phyloP scores from a whole-genome alignment of 139 green algal genomes.

The Chlorella sp. region DNA sequence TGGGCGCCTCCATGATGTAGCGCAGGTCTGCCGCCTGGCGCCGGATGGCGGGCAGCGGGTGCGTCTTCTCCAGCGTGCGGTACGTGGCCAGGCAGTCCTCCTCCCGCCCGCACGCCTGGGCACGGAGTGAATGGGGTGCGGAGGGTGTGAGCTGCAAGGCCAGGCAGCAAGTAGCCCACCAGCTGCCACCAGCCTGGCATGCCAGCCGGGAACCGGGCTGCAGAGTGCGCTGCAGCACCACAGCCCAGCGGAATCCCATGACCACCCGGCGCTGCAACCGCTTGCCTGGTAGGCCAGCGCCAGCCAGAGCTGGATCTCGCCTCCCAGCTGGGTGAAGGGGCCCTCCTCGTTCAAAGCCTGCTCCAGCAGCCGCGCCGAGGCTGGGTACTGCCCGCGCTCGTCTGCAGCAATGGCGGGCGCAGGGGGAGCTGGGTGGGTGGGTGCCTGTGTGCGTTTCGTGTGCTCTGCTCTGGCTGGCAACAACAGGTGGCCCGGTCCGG shows the following conservation, averaged over 20 bases:
- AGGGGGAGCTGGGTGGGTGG: no score
- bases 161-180: no score
- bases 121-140: neutral
- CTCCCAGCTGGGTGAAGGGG: slow-evolving; percentile 65
- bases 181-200: no score
- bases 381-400: slow-evolving; percentile 68
- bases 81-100: slow-evolving; percentile 84
- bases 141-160: no score
- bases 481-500: no score
- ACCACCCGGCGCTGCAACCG: neutral
- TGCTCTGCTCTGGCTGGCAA: neutral
- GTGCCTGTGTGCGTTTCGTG: no score
- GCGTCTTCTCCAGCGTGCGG: slow-evolving; percentile 66
- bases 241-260: neutral
- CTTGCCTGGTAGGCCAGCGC: slow-evolving; percentile 81
- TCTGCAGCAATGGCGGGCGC: neutral
- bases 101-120: slow-evolving; percentile 78
- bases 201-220: no score
- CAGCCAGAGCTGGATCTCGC: slow-evolving; percentile 89
- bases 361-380: slow-evolving; percentile 61
- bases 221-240: neutral
- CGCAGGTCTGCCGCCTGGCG: slow-evolving; percentile 63
- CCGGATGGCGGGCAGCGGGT: slow-evolving; percentile 47
- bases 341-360: slow-evolving; percentile 69
- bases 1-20: slow-evolving; percentile 90